A percentile compares a stretch with the other conserved stretches of the same genome.
These are phyloP conservation scores for Aspergillus intermedius DNA, from an alignment of 2,329 filamentous ascomycete genomes.

Conservation along the genomic window DNA sequence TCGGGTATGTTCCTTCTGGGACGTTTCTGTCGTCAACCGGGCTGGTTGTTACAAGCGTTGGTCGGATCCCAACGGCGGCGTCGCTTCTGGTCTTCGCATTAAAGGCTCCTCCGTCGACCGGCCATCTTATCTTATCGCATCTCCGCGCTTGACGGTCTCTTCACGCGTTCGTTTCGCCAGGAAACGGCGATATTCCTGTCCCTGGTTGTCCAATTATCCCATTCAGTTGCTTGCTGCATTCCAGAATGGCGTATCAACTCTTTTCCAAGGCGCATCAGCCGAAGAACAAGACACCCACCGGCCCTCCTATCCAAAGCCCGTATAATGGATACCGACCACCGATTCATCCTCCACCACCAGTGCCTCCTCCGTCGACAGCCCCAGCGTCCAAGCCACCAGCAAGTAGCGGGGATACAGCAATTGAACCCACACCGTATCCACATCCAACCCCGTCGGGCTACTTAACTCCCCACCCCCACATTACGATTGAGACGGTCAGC, in stretches of 20 bases:
- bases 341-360: conserved; percentile 25
- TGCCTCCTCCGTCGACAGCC: conserved; percentile 18
- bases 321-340: conserved; percentile 19
- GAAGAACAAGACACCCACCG: conserved; percentile 17
- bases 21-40: not conserved
- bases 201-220: not conserved
- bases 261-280: conserved; percentile 29
- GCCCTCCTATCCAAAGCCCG: conserved; percentile 14
- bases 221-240: not conserved
- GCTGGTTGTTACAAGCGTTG: not conserved
- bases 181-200: not conserved
- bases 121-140: conserved; percentile 30
- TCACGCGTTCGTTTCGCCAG: conserved; percentile 2
- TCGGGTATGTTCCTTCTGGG: not conserved
- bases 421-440: conserved; percentile 25
- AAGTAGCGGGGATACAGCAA: conserved; percentile 15
- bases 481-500: conserved; percentile 49
- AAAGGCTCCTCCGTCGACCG: conserved; percentile 10
- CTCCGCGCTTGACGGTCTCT: conserved; percentile 22
- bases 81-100: conserved; percentile 2
- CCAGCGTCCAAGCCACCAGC: conserved; percentile 19
- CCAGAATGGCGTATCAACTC: conserved; percentile 32
- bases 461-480: conserved; percentile 40
- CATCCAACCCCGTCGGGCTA: conserved; percentile 20
- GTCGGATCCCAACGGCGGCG: conserved; percentile 4